Evolutionary conservation across 2,329 filamentous ascomycete genomes (phyloP).

Genomic region (Fusarium guadeloupense): DNA sequence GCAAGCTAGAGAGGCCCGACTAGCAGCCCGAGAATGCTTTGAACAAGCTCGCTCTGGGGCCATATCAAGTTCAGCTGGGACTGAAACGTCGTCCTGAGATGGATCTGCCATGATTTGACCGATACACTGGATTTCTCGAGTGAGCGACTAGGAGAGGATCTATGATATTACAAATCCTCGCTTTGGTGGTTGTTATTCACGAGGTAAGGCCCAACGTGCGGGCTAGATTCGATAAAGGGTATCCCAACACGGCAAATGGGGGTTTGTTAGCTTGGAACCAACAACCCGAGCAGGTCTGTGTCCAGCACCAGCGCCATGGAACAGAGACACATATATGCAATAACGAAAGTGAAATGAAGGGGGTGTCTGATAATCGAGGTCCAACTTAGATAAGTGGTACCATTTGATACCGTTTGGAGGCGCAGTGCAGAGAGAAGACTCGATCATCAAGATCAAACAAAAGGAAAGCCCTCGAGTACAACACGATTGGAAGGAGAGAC

Average conservation of each 20-base stretch:
- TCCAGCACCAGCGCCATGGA: background rate
- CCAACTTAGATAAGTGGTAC: conserved; percentile 3
- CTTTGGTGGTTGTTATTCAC: conserved; percentile 9
- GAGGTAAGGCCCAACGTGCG: background rate
- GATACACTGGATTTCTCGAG: background rate
- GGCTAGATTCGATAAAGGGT: conserved; percentile 5
- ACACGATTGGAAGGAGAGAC: conserved; percentile 17
- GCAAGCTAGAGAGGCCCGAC: conserved; percentile 38
- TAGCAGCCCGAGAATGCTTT: conserved; percentile 19
- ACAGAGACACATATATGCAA: background rate
- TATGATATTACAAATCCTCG: background rate
- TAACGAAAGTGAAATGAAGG: background rate
- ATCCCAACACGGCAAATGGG: conserved; percentile 4
- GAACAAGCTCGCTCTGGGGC: conserved; percentile 19
- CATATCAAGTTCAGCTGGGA: background rate
- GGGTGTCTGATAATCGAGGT: background rate
- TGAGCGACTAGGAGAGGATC: background rate
- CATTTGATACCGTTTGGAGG: background rate
- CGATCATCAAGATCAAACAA: conserved; percentile 11
- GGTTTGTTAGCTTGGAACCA: conserved; percentile 14
- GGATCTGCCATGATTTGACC: conserved; percentile 24
- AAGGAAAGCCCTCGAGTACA: conserved; percentile 16
- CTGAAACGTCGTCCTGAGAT: conserved; percentile 6
- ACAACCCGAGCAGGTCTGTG: conserved; percentile 7
- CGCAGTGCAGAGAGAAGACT: conserved; percentile 12